phyloP scores from a whole-genome alignment of 2,329 filamentous ascomycete genomes.

The Camptophora hylomeconis region DNA sequence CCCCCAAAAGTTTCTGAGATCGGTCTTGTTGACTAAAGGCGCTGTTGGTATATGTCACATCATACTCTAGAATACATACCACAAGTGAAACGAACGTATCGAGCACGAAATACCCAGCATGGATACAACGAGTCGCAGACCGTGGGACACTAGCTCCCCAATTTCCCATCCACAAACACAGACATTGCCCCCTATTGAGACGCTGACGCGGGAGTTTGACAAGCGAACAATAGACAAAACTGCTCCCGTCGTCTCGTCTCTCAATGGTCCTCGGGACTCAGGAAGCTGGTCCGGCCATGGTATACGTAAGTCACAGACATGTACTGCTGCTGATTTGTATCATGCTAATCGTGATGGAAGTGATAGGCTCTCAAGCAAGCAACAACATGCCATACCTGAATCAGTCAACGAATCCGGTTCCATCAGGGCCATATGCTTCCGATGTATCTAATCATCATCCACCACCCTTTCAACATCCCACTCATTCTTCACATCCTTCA shows the following conservation, averaged over 20 bases:
- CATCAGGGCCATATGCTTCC: slow-evolving; percentile 28
- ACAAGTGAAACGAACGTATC: too few relatives aligned
- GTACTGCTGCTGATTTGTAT: slow-evolving; percentile 13
- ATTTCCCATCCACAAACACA: slow-evolving; percentile 24
- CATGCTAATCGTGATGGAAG: slow-evolving; percentile 14
- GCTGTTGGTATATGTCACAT: too few relatives aligned
- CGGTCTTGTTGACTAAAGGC: too few relatives aligned
- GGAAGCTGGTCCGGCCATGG: slow-evolving; percentile 49
- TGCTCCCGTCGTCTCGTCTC: slow-evolving; percentile 28
- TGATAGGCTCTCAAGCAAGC: slow-evolving; percentile 27
- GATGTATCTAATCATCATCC: slow-evolving; percentile 28
- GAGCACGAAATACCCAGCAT: too few relatives aligned
- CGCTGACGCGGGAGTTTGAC: slow-evolving; percentile 32
- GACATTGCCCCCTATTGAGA: slow-evolving; percentile 35
- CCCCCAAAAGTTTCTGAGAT: too few relatives aligned
- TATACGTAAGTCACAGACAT: slow-evolving; percentile 44
- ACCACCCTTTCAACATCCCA: slow-evolving; percentile 27
- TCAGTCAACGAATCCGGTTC: slow-evolving; percentile 33
- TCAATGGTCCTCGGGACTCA: slow-evolving; percentile 40
- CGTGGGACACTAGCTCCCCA: slow-evolving; percentile 31
- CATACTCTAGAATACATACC: too few relatives aligned
- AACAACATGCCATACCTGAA: slow-evolving; percentile 31
- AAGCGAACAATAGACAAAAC: slow-evolving; percentile 26
- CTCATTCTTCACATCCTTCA: slow-evolving; percentile 25
- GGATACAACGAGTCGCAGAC: too few relatives aligned